Evolutionary conservation across 192 early-diverging fungal genomes (phyloP).

Genomic region (Coemansia sp.): DNA sequence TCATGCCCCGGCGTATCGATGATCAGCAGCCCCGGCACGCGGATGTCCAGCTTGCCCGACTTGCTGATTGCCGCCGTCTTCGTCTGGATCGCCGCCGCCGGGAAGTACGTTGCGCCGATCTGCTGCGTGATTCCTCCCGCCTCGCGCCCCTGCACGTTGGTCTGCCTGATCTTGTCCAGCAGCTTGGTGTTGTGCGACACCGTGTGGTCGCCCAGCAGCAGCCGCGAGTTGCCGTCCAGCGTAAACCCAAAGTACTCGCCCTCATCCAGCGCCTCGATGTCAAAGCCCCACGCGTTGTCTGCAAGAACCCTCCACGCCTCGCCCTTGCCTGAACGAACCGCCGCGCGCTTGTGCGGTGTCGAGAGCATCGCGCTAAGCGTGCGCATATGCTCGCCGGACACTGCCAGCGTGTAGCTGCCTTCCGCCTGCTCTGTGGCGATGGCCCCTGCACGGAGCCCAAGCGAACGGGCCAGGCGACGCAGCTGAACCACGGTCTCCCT

Average conservation of each 20-base stretch:
- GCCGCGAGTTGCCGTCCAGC: constrained; percentile 58
- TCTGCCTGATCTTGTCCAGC: constrained; percentile 98
- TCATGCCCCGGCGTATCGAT: constrained; percentile 99
- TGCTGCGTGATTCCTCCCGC: constrained; percentile 99
- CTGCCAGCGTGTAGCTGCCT: constrained; percentile 4
- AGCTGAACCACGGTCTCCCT: constrained; percentile 15
- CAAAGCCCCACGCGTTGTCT: constrained; percentile 44
- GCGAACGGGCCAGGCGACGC: constrained; percentile 35
- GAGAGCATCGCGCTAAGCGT: constrained; percentile 8
- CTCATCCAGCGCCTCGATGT: constrained; percentile 30
- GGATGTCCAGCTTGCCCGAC: constrained; percentile 64
- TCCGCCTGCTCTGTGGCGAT: constrained; percentile 1
- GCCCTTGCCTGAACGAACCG: background rate
- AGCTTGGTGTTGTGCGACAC: constrained; percentile 86
- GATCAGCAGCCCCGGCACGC: constrained; percentile 89
- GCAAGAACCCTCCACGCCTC: constrained; percentile 8
- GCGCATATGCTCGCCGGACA: constrained; percentile 28
- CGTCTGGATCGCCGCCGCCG: constrained; percentile 86
- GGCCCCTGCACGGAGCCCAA: constrained; percentile 28
- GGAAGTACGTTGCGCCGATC: constrained; percentile 99
- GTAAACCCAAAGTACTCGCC: constrained; percentile 59
- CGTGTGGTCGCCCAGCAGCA: constrained; percentile 55
- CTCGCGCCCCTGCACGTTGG: constrained; percentile 99
- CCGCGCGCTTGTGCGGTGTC: constrained; percentile 16
- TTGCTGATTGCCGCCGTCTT: constrained; percentile 84